phyloP scores from a whole-genome alignment of 2,329 filamentous ascomycete genomes.

The Aureobasidium pullulans region DNA sequence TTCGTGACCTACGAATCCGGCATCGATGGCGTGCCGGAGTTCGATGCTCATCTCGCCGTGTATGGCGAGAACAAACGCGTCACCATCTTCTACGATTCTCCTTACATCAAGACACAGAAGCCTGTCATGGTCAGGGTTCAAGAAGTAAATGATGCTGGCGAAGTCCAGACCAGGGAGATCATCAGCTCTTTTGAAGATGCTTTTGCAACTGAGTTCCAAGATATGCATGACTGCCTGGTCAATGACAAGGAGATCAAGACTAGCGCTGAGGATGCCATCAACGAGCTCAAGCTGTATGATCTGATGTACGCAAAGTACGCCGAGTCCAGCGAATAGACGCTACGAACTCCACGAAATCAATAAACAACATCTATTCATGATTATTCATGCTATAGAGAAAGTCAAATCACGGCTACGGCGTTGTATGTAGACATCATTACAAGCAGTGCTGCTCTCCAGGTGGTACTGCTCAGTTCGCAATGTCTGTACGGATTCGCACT shows the following conservation, averaged over 20 bases:
- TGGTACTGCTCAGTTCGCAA: no score
- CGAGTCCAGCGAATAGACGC: neutral
- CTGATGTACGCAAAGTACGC: constrained; percentile 23
- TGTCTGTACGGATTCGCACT: no score
- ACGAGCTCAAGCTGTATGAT: constrained; percentile 32
- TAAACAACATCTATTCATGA: neutral
- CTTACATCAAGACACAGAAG: constrained; percentile 47
- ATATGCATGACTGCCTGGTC: constrained; percentile 32
- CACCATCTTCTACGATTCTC: constrained; percentile 49
- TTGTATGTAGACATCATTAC: no score
- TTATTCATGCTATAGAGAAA: no score
- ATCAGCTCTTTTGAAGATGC: constrained; percentile 42
- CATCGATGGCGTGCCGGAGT: constrained; percentile 44
- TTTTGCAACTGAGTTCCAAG: constrained; percentile 37
- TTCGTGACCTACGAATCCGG: constrained; percentile 52
- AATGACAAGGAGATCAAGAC: constrained; percentile 36
- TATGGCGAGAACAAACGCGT: constrained; percentile 50
- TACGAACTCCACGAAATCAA: neutral
- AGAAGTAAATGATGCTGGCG: constrained; percentile 35
- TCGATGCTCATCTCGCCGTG: constrained; percentile 47
- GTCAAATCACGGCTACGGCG: no score
- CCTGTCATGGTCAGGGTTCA: constrained; percentile 43
- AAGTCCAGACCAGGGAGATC: constrained; percentile 24
- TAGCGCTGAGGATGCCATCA: constrained; percentile 33
- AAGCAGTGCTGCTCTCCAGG: no score